Evolutionary conservation across 495 filamentous ascomycete genomes (phyloP), one percentile per base, ranked within the genome.

Genomic region (Echria macrotheca): DNA sequence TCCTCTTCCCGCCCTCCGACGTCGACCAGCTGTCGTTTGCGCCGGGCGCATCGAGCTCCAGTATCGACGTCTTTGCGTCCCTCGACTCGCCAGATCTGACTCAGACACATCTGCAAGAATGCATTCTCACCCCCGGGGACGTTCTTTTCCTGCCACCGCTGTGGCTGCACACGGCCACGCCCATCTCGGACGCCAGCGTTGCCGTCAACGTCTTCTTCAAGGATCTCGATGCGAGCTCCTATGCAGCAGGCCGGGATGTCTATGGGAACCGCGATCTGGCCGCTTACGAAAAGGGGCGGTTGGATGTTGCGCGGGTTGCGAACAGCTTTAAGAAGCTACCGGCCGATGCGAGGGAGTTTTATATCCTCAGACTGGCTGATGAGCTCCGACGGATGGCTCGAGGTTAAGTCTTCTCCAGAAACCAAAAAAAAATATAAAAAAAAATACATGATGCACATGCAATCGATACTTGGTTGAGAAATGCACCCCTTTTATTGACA

Each of bases 161-260:
- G 18, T 95, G 89, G 89, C 69, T 85, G 26, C 89, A 95, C 63
- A 85, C 85, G n/a, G 85, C 85, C 2, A 77, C 76, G 3, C 84
- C 86, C 1, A 69, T 72, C 1, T 77, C 75, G 11, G 72, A 76
- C 4, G 55, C 79, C 25, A 89, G 86, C 55, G 71, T 95, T 5
- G 85, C 84, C 1, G 82, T 95, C 4, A 94, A 96, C 58, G 78
- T 90, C 10, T 95, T 93, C 72, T 95, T 95, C 60, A 79, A 78
- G 31, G 84, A 83, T 47, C 67, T 91, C 8, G 69, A 79, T 19
- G 68, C 66, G 11, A 80, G 78, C 17, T 43, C 23, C 2, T 95
- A 95, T 66, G 79, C 89, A 5, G 54, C 77, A 19, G 89, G 89
- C 8, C 76, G 77, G 54, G 90, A 96, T 66, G 84, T 95, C 2